Evolutionary conservation across 495 filamentous ascomycete genomes (phyloP).

Genomic region (Aspergillus panamensis): DNA sequence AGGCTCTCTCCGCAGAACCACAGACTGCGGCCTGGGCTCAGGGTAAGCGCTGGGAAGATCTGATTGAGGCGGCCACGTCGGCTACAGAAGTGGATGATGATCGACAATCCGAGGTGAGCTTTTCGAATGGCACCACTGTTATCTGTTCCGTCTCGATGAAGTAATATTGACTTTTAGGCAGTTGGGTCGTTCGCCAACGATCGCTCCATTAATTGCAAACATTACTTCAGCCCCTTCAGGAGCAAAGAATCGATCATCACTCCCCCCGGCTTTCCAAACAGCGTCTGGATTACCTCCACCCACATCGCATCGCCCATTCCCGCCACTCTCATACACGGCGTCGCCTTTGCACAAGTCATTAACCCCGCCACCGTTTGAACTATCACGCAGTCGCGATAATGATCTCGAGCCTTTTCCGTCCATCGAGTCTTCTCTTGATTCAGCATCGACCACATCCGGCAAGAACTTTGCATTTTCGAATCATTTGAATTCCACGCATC

Average conservation of each 20-base stretch:
- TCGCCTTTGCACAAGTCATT: conserved; percentile 83
- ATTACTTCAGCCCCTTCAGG: conserved; percentile 40
- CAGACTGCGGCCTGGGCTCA: conserved; percentile 62
- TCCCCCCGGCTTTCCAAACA: conserved; percentile 62
- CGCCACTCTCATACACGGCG: conserved; percentile 73
- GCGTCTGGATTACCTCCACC: conserved; percentile 34
- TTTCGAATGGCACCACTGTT: neutral
- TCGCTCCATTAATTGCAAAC: conserved; percentile 41
- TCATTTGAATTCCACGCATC: conserved; percentile 43
- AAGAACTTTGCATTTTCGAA: conserved; percentile 63
- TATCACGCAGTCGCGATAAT: conserved; percentile 49
- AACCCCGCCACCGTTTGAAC: conserved; percentile 72
- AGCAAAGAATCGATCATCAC: conserved; percentile 63
- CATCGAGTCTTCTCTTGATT: conserved; percentile 68
- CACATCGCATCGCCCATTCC: conserved; percentile 47
- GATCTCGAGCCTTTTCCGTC: conserved; percentile 77
- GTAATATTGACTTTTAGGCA: conserved; percentile 12
- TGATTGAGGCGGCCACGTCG: conserved; percentile 87
- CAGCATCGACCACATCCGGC: conserved; percentile 47
- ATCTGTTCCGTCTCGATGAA: neutral
- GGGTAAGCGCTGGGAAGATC: conserved; percentile 89
- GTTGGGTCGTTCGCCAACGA: conserved; percentile 65
- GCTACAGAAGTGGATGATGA: conserved; percentile 86
- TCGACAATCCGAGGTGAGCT: conserved; percentile 58
- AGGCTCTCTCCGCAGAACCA: conserved; percentile 81